Percentiles rank a stretch among this genome's conserved stretches.
Conservation (phyloP, 108 stramenopile genomes). For the Schizochytrium sp. region DNA sequence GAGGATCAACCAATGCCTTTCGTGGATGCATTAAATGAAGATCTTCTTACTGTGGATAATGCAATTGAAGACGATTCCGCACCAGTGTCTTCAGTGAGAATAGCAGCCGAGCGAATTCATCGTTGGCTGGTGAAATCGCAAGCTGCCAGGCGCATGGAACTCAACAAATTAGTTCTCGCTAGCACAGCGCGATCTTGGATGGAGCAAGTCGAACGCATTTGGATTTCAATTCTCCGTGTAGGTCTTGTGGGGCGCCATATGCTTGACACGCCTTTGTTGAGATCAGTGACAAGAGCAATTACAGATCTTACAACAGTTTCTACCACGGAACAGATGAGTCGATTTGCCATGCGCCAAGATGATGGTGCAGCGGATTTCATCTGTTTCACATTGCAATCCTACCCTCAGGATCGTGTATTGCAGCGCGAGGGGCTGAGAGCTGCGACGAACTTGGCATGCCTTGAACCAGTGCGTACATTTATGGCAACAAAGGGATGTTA, state of each 20-base stretch:
- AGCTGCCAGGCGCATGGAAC: background rate
- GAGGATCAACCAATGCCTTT: too few species aligned
- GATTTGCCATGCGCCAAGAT: background rate
- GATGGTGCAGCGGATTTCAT: background rate
- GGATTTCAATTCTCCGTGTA: background rate
- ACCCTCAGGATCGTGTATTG: conserved; percentile 1
- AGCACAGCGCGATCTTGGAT: background rate
- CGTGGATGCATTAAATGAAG: too few species aligned
- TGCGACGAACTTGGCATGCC: conserved; percentile 2
- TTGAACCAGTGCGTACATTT: background rate
- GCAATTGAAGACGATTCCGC: conserved; percentile 8
- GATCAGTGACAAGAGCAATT: background rate
- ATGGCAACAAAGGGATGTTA: background rate
- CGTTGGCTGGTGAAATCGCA: background rate
- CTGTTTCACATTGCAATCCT: background rate
- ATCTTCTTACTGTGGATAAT: too few species aligned
- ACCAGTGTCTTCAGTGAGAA: background rate
- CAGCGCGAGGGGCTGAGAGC: conserved; percentile 54
- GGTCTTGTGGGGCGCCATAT: background rate
- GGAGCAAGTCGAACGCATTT: background rate
- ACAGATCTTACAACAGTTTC: background rate
- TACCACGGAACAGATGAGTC: background rate
- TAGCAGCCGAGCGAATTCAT: background rate
- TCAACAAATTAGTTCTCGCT: background rate
- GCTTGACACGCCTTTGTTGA: background rate